A percentile compares a stretch with the other conserved stretches of the same genome.
These are phyloP conservation scores for Fistulina hepatica DNA, from an alignment of 1,284 basidiomycete genomes.

Conservation along the genomic window DNA sequence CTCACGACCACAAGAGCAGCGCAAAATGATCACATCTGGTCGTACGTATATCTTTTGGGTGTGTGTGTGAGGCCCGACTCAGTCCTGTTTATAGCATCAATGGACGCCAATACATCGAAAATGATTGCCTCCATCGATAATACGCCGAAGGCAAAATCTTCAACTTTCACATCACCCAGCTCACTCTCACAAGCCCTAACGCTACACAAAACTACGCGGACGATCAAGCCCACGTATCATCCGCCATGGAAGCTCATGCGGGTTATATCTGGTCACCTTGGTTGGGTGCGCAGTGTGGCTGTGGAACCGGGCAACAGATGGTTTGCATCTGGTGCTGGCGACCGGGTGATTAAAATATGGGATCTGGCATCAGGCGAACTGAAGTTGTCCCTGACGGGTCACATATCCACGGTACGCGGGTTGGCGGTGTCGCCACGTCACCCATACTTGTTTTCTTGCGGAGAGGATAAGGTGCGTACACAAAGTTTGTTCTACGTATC, in stretches of 20 bases:
- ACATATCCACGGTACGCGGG: constrained; percentile 94
- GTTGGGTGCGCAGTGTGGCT: constrained; percentile 95
- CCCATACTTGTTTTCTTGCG: constrained; percentile 95
- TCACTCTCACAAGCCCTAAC: constrained; percentile 79
- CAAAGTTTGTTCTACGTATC: constrained; percentile 1
- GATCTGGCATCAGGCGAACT: constrained; percentile 93
- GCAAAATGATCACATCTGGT: constrained; percentile 65
- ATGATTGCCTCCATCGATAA: constrained; percentile 66
- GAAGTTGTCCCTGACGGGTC: constrained; percentile 91
- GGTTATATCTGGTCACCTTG: constrained; percentile 95
- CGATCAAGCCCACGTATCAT: constrained; percentile 91
- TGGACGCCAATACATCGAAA: constrained; percentile 36
- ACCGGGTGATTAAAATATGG: constrained; percentile 99
- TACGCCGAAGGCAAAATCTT: constrained; percentile 48
- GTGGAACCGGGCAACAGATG: constrained; percentile 98
- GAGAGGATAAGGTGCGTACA: constrained; percentile 81
- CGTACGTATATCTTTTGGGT: constrained; percentile 31
- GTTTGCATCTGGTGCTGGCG: constrained; percentile 97
- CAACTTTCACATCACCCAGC: constrained; percentile 51
- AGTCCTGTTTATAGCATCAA: constrained; percentile 26
- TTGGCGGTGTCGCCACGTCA: constrained; percentile 87
- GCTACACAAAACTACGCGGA: constrained; percentile 83
- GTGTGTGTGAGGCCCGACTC: constrained; percentile 1
- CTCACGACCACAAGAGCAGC: constrained; percentile 48
- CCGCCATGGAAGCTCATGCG: constrained; percentile 93